Evolutionary conservation across 495 filamentous ascomycete genomes (phyloP), one percentile per base, ranked within the genome.

Genomic region (Lineolata rhizophorae): DNA sequence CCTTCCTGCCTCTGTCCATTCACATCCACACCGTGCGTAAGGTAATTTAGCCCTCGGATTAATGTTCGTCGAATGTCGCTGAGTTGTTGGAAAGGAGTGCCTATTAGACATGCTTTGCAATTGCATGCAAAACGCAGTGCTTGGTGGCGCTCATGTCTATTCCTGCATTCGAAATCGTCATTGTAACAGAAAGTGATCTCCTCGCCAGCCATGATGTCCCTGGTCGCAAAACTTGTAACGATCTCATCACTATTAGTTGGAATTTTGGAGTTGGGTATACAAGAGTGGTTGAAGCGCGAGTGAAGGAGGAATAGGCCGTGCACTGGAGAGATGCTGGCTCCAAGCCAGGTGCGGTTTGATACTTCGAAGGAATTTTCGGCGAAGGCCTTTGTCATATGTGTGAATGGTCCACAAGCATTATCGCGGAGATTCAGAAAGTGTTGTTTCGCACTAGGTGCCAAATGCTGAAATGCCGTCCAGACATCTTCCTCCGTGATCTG

Each of bases 271-370:
- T 26, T 26, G 8, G 22, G 22, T 12, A 26, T 12, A 26, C 22
- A 26, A 26, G 22, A 26, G 22, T 12, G 22, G 22, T 26, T 26
- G 22, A 26, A 26, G 22, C 22, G 22, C 22, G 22, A 26, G 22
- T 8, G 22, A 26, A 26, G 22, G 22, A 26, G 22, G 22, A 26
- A 26, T 26, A 26, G 22, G 22, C 22, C 22, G 12, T 26, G 22
- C 12, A 8, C 22, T 26, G 22, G 22, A 26, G 22, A 26, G 8
- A 8, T 26, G 22, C 12, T 26, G 22, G 12, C 22, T 12, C 12
- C 8, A 8, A 12, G 22, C 22, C n/a, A n/a, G n/a, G n/a, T n/a
- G n/a, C 22, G 8, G 12, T 26, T 26, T 26, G 22, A 26, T 8
- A 26, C 12, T 8, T 8, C 22, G 22, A 26, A 26, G 22, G 22